phyloP scores from a whole-genome alignment of 176 grass and related monocot species.

The Thalia dealbata region DNA sequence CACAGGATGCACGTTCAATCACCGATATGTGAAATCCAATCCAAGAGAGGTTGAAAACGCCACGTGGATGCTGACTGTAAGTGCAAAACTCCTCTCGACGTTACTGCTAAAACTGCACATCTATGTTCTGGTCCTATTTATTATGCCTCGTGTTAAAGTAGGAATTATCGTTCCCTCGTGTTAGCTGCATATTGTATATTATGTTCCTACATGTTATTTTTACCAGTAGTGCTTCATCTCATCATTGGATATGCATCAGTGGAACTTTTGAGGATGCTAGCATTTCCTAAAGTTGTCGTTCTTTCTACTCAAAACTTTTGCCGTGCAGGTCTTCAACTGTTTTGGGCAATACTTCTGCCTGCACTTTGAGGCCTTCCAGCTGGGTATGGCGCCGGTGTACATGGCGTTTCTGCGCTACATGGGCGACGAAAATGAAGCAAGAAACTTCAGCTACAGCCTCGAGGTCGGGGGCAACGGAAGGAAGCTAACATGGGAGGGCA shows the following conservation, averaged over 20 bases:
- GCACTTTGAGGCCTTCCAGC: slow-evolving; percentile 30
- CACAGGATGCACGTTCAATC: slow-evolving; percentile 25
- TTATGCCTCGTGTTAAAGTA: too few relatives aligned
- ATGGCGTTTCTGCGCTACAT: slow-evolving; percentile 31
- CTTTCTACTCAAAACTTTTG: neutral
- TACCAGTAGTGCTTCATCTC: too few relatives aligned
- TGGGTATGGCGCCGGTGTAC: slow-evolving; percentile 22
- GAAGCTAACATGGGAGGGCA: slow-evolving; percentile 26
- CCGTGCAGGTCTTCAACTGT: slow-evolving; percentile 21
- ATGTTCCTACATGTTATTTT: too few relatives aligned
- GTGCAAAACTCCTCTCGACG: neutral
- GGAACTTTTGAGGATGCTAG: too few relatives aligned
- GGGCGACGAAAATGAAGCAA: slow-evolving; percentile 22
- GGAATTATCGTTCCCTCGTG: too few relatives aligned
- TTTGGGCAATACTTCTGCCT: slow-evolving; percentile 26
- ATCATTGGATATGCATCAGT: too few relatives aligned
- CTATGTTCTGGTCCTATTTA: neutral
- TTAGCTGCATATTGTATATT: too few relatives aligned
- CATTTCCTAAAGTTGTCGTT: too few relatives aligned
- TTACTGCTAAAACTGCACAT: neutral
- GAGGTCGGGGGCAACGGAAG: slow-evolving; percentile 25
- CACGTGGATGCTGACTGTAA: slow-evolving; percentile 28
- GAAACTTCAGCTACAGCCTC: slow-evolving; percentile 24
- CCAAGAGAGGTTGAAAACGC: slow-evolving; percentile 30
- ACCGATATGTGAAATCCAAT: slow-evolving; percentile 29